These are phyloP conservation scores for Eucalyptus camaldulensis DNA, from an alignment of 345 rosid species.

Conservation along the genomic window DNA sequence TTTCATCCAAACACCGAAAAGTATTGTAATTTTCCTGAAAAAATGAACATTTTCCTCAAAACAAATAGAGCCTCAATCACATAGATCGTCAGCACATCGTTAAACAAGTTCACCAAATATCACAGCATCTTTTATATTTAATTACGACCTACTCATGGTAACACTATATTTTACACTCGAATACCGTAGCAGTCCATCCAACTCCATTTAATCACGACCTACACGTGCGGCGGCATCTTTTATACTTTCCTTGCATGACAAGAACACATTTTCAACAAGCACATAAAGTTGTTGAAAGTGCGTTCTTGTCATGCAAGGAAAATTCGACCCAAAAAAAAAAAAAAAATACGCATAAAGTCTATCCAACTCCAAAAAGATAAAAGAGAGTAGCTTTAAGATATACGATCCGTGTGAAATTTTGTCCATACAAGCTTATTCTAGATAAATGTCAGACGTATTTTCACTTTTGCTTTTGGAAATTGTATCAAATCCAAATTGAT, in stretches of 20 bases:
- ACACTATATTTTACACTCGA: background rate
- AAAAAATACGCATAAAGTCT: accelerated
- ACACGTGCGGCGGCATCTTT: background rate
- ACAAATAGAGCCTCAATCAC: background rate
- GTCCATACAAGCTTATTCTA: background rate
- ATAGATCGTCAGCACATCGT: accelerated
- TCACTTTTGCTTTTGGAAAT: background rate
- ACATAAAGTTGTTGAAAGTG: background rate
- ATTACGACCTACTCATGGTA: background rate
- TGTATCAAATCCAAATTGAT: background rate
- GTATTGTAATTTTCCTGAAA: background rate
- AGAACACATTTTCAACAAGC: background rate
- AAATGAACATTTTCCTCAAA: no score
- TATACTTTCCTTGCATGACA: background rate
- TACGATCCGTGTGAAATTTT: background rate
- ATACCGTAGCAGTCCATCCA: background rate
- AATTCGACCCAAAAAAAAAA: no score
- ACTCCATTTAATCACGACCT: background rate
- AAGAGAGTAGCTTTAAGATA: background rate
- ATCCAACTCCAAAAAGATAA: background rate
- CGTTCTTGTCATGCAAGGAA: no score
- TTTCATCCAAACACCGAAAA: background rate
- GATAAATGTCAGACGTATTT: background rate
- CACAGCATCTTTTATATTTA: background rate
- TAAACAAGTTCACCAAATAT: background rate